Percentiles rank a stretch among this genome's conserved stretches.
These are phyloP conservation scores for Pythium guiyangense DNA, from an alignment of 352 stramenopile species.

Conservation along the genomic window DNA sequence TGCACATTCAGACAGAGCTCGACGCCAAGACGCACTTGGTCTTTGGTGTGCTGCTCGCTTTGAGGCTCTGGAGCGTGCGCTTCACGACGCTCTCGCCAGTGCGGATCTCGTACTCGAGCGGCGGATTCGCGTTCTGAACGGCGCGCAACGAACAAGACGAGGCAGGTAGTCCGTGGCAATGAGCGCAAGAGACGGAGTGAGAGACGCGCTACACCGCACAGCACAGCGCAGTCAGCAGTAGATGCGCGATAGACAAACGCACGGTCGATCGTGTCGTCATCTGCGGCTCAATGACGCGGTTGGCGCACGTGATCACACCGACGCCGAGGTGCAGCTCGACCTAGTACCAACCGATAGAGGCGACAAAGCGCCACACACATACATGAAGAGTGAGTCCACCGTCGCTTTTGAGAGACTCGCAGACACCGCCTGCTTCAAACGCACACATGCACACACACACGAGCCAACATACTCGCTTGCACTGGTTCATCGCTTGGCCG, in stretches of 20 bases:
- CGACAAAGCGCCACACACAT: neutral
- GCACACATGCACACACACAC: neutral
- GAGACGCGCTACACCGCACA: neutral
- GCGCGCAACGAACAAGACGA: neutral
- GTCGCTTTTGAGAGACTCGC: no score
- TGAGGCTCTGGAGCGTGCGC: conserved; percentile 20
- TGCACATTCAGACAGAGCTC: no score
- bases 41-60: conserved; percentile 5
- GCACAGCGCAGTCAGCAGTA: neutral
- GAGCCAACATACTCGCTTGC: conserved; percentile 27
- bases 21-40: conserved; percentile 18
- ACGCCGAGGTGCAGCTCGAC: conserved; percentile 64
- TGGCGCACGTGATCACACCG: conserved; percentile 42
- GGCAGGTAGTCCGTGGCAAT: no score
- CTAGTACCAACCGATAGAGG: conserved; percentile 14
- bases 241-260: neutral
- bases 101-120: conserved; percentile 41
- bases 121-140: conserved; percentile 8
- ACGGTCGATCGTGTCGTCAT: conserved; percentile 49
- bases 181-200: conserved; percentile 1
- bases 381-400: no score
- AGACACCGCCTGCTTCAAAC: neutral
- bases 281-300: conserved; percentile 46
- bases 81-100: conserved; percentile 55
- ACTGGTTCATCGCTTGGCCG: conserved; percentile 50